phyloP scores from a whole-genome alignment of 371 early-diverging fungal genomes.

The Mucor saturninus region DNA sequence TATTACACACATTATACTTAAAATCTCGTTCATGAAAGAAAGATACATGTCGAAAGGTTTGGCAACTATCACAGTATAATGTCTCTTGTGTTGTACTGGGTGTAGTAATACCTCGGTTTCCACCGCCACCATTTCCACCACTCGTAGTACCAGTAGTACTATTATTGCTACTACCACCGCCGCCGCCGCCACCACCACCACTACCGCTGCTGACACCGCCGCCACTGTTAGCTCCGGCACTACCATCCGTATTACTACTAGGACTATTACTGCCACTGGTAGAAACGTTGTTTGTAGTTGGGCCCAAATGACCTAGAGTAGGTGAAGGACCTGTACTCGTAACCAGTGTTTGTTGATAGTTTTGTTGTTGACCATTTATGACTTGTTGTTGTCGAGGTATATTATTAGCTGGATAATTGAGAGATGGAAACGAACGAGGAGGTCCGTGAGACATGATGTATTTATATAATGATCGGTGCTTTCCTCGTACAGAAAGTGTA shows the following conservation, averaged over 20 bases:
- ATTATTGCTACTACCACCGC: background rate
- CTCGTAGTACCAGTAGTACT: background rate
- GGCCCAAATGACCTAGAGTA: conserved; percentile 5
- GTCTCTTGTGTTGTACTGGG: conserved; percentile 17
- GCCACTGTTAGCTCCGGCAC: no score
- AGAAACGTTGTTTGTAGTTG: background rate
- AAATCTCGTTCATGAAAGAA: conserved; percentile 24
- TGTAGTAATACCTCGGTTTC: conserved; percentile 5
- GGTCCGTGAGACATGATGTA: conserved; percentile 30
- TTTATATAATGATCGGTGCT: background rate
- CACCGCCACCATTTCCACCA: background rate
- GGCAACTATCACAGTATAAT: conserved; percentile 35
- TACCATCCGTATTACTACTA: background rate
- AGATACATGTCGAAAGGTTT: conserved; percentile 25
- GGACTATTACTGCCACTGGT: background rate
- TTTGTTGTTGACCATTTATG: conserved; percentile 8
- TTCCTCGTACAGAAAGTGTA: background rate
- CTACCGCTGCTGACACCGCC: background rate
- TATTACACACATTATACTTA: conserved; percentile 29
- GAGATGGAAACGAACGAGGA: conserved; percentile 17
- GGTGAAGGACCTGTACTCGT: conserved; percentile 7
- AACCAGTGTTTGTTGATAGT: conserved; percentile 10
- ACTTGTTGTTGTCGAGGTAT: conserved; percentile 13
- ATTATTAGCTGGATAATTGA: conserved; percentile 12
- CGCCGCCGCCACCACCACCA: no score